Base-by-base conservation (phyloP, 2,329 filamentous ascomycete species). In the Diaporthe longicolla region DNA sequence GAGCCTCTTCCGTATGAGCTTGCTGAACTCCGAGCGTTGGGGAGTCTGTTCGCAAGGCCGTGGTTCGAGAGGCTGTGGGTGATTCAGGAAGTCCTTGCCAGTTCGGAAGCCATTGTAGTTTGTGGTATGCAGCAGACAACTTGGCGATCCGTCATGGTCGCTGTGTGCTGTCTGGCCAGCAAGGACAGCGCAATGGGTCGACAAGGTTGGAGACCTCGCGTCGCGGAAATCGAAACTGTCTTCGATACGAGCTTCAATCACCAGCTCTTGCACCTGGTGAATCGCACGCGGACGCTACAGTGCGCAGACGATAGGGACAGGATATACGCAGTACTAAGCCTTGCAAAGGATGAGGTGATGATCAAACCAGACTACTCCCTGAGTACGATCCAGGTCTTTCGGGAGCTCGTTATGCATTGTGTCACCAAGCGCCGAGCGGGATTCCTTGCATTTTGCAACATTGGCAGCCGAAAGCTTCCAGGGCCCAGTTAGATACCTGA, bases 61-160 rank as follows among this genome's bases (percentile, higher is more conserved):
- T 59, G 55, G 55, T 59, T 59, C 11, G 55, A 59, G 32, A 59
- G 55, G 55, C 32, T 59, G 11, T 59, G 55, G 55, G 55, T 59
- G 21, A 21, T 59, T 6, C 55, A 59, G 24, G 55, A 59, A 37
- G 32, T 59, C 11, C 32, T 40, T 2, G 1, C 4, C 21, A 37
- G 55, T 1, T 5, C 32, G 24, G 21, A 37, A 7, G 32, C 55
- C 32, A 7, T 59, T 17, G 32, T 59, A 21, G 3, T 59, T 8
- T 59, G 55, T n/a, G 55, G 55, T 17, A 59, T 1, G 11, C 55
- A 37, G 11, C 21, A 59, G 55, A 59, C 55, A 59, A 59, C 10
- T 5, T 37, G 32, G 32, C 29, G 4, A 35, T 40, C 29, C 32
- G 3, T 59, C 21, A 37, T 40, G 21, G 11, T 59, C 21, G 5